Base-by-base conservation (phyloP, 2,329 filamentous ascomycete genomes). In the Clarireedia monteithiana region DNA sequence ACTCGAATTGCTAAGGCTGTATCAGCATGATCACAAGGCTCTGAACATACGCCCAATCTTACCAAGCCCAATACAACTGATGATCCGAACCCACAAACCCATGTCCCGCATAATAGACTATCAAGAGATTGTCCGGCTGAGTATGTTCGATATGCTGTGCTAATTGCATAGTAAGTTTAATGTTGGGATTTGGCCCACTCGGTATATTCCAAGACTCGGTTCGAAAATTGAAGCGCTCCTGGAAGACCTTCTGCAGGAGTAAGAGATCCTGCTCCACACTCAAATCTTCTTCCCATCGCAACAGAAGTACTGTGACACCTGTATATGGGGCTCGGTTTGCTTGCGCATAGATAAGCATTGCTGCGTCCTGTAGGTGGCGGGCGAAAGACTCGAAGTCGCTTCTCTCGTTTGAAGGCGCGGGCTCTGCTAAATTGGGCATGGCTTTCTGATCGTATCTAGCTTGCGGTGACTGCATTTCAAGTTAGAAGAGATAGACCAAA, bases 61-160 rank as follows among this genome's bases (percentile, higher is more conserved):
- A 86, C 83, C 80, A 81, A 56, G 83, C 81, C 83, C 83, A 86
- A 67, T 83, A 85, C 26, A 85, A 72, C 68, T 85, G 80, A 63
- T 78, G 78, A 66, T 85, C 80, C 10, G 74, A 62, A n/a, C 77
- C 77, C 40, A 80, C 71, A 63, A 77, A 84, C 60, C 81, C 80
- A 64, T 83, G 74, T 30, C 83, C 83, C 60, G 79, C 79, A 66
- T 86, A 86, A 67, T 85, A 84, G 59, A 86, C 76, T 59, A 86
- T 81, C 59, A 85, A 70, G 23, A 86, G 74, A 63, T 85, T 81
- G 61, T 84, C 79, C 34, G 78, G 74, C 39, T 74, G 71, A 27
- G 80, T 77, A 50, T 78, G 74, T 61, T 84, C 80, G 47, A 86
- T 74, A 59, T 84, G 84, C 1, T 77, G 76, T 26, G 77, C 74